phyloP scores from a whole-genome alignment of 495 filamentous ascomycete species.

The Penicillium malachiteum region DNA sequence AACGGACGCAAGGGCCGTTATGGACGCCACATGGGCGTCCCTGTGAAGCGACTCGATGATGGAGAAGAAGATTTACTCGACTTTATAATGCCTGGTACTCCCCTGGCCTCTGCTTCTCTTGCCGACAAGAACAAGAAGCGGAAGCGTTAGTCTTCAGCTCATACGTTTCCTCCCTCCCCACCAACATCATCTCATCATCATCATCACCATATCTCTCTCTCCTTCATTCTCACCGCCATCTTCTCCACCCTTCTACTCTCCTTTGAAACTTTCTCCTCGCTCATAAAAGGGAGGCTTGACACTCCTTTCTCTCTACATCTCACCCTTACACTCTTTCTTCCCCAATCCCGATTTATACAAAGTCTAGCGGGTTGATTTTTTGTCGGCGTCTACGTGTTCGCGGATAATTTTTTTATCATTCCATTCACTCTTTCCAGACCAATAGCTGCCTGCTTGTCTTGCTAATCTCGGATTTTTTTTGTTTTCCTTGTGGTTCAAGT shows the following conservation, averaged over 20 bases:
- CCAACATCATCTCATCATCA: background rate
- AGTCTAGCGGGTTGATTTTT: slow-evolving; percentile 29
- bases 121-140: slow-evolving; percentile 69
- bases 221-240: background rate
- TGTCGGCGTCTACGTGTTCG: slow-evolving; percentile 26
- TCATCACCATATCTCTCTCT: background rate
- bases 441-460: slow-evolving; percentile 19
- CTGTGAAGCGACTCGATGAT: slow-evolving; percentile 57
- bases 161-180: background rate
- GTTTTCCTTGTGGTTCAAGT: background rate
- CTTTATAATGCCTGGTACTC: slow-evolving; percentile 30
- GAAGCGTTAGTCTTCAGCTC: slow-evolving; percentile 52
- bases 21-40: slow-evolving; percentile 94
- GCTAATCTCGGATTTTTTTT: slow-evolving; percentile 11
- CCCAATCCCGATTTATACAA: slow-evolving; percentile 23
- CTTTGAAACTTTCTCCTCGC: slow-evolving; percentile 12
- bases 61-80: slow-evolving; percentile 24
- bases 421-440: slow-evolving; percentile 26
- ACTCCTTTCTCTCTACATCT: slow-evolving; percentile 23
- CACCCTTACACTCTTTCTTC: slow-evolving; percentile 20
- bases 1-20: slow-evolving; percentile 96
- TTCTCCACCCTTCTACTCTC: slow-evolving; percentile 8
- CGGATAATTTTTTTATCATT: slow-evolving; percentile 12
- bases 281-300: slow-evolving; percentile 7
- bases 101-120: slow-evolving; percentile 30